Base-by-base conservation (phyloP, 306 rosid species). In the Lupinus albus region DNA sequence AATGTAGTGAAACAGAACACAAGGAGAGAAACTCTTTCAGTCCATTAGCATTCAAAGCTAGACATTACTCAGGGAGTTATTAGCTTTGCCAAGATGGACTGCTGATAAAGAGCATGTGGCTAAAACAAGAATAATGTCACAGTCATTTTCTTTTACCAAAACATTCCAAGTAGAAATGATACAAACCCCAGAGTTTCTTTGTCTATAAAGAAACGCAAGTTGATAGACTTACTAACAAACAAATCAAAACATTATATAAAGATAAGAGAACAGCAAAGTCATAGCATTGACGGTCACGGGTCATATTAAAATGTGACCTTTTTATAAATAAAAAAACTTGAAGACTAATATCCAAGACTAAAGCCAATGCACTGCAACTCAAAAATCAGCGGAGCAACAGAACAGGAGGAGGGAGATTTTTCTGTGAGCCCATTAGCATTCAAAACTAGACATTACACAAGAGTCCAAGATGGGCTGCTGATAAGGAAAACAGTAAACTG, bases 81-180 rank as follows among this genome's bases (percentile, higher is more conserved):
- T 81, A 80, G 91, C 85, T 79, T 83, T 83, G 88, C 93, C 93
- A 86, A 84, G 91, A 88, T 84, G 89, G 91, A 88, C 93, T 72
- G 3, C 45, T 0, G 8, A 2, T 10, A n/a, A 41, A 11, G 17
- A 6, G 32, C 8, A 5, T 32, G 47, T 41, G 11, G 10, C 16
- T 39, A 39, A 4, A 68, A 38, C 48, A 15, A 35, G 49, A 50
- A 33, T 30, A 32, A 9, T 33, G 8, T 46, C 20, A 21, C 68
- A 35, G 16, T 28, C 15, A 50, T 9, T 32, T 50, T 11, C n/a
- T 42, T 53, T 53, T 20, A 14, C 7, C 38, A 11, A 35, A 38
- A 18, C 51, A 64, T 35, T 17, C 10, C 16, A 36, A 39, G 4
- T 50, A 52, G 8, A 44, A 16, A 42, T n/a, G 44, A 68, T 42